Base-by-base conservation (phyloP, 768 basidiomycete genomes). In the Tulasnella sp. region DNA sequence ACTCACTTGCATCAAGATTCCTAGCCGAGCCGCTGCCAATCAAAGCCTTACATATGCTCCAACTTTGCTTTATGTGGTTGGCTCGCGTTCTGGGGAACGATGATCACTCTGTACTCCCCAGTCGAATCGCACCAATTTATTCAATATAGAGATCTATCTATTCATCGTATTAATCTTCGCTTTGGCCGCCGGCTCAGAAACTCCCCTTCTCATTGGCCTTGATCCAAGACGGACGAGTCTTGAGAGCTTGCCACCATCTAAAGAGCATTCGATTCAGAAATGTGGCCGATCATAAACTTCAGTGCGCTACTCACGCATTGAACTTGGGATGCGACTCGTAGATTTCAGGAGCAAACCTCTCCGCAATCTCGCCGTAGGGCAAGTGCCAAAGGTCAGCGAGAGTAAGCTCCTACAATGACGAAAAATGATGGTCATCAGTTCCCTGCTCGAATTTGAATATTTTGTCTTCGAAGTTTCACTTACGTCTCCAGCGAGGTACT, bases 401-500 rank as follows among this genome's bases (percentile, higher is more conserved):
- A 9, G 37, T 37, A 41, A 42, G 47, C 34, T 71, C 29, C 34
- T 63, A 19, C 39, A 1, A 2, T 16, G 17, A 22, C 7, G 35
- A 22, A 16, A 29, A 26, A 63, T 1, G 11, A 42, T 22, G 1
- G 16, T 14, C 1, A 29, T 59, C 22, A 59, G 26, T 8, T 22
- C 17, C 12, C 47, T 19, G 14, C 14, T 22, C 44, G 22, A 52
- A 44, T 59, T 16, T n/a, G n/a, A n/a, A n/a, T n/a, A 12, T 3
- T 29, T 2, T 5, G 29, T 35, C 42, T 16, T 5, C n/a, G 22
- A 26, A 16, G 12, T 11, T 47, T 12, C 22, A 73, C 78, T 65
- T 44, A 82, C 80, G 75, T 76, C 83, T 77, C 80, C 87, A 77
- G 74, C 83, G 78, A 79, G 77, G 76, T 86, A 88, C 75, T 82